Evolutionary conservation across 1,139 yeast genomes (phyloP).

Genomic region (Protomyces inundatus): DNA sequence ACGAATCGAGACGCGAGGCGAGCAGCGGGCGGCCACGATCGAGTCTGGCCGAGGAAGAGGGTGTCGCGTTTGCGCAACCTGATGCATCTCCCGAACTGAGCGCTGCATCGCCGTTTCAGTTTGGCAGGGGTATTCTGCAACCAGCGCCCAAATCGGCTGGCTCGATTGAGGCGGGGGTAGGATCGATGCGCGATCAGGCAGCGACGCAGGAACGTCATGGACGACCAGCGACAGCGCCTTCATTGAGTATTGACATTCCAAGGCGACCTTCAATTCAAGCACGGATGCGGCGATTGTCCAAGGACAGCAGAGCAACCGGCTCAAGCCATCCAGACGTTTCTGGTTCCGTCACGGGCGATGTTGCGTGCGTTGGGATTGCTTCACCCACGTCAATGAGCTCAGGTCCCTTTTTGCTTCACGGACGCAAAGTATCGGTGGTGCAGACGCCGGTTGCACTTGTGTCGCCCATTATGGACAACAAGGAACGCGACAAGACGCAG

Average conservation of each 20-base stretch:
- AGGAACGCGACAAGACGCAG: not conserved
- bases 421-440: conserved; percentile 23
- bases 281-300: not conserved
- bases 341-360: not conserved
- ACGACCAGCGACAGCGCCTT: not conserved
- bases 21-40: not conserved
- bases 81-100: not conserved
- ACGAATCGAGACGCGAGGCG: not conserved
- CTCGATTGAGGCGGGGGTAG: not conserved
- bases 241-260: not conserved
- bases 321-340: too few relatives aligned
- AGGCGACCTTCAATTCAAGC: not conserved
- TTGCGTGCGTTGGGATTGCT: not conserved
- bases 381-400: conserved; percentile 17
- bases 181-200: not conserved
- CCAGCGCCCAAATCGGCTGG: not conserved
- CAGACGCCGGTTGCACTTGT: conserved; percentile 17
- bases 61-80: not conserved
- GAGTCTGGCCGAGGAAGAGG: not conserved
- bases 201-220: not conserved
- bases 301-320: not conserved
- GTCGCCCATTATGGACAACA: not conserved
- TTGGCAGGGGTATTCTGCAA: too few relatives aligned
- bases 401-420: conserved; percentile 17
- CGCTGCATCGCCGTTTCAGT: not conserved